phyloP scores from a whole-genome alignment of 1,139 yeast species.

The Candida sp. region DNA sequence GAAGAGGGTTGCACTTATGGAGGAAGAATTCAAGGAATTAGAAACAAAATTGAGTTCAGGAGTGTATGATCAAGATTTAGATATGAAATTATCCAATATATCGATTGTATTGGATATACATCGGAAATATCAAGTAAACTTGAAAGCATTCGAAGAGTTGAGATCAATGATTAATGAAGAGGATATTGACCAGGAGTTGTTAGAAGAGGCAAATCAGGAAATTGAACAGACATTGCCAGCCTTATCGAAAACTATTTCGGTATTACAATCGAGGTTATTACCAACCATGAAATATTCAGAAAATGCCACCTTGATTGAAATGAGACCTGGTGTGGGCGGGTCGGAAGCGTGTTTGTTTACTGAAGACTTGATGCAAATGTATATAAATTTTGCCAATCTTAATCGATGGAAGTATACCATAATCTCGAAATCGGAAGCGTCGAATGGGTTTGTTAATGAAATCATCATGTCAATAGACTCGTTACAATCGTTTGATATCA shows the following conservation, averaged over 20 bases:
- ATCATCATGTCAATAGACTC: constrained; percentile 73
- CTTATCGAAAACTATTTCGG: constrained; percentile 31
- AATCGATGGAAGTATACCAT: constrained; percentile 67
- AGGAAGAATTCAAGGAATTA: constrained; percentile 45
- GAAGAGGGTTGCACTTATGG: constrained; percentile 55
- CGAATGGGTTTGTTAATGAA: constrained; percentile 63
- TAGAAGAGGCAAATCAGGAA: constrained; percentile 25
- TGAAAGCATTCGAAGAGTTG: constrained; percentile 33
- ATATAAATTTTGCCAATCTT: constrained; percentile 62
- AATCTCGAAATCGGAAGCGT: constrained; percentile 59
- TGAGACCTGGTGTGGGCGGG: constrained; percentile 97
- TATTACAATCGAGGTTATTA: constrained; percentile 55
- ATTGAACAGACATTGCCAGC: constrained; percentile 30
- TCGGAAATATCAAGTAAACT: constrained; percentile 40
- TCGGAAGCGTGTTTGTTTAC: constrained; percentile 89
- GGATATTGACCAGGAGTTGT: constrained; percentile 17
- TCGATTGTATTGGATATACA: constrained; percentile 53
- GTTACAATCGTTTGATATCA: constrained; percentile 69
- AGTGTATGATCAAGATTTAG: constrained; percentile 52
- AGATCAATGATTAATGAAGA: constrained; percentile 20
- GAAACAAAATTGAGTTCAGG: constrained; percentile 46
- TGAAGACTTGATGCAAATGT: constrained; percentile 77
- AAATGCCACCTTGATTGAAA: constrained; percentile 74
- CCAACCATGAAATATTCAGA: constrained; percentile 81
- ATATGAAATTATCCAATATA: constrained; percentile 54